These are phyloP conservation scores for Yamadazyma laniorum DNA, from an alignment of 805 yeast genomes.

Conservation along the genomic window DNA sequence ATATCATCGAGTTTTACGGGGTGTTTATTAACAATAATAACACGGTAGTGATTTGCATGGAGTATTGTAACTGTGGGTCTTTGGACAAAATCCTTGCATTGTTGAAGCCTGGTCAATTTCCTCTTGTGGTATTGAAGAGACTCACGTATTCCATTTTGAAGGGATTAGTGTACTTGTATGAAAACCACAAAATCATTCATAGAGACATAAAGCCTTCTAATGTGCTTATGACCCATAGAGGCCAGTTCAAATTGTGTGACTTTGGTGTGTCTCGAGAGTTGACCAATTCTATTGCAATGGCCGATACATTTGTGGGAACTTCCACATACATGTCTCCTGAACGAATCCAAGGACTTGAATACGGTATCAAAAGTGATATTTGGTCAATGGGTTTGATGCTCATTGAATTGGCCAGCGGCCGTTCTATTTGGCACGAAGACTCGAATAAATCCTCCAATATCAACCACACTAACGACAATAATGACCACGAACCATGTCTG, in stretches of 20 bases:
- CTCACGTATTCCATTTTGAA: slow-evolving; percentile 73
- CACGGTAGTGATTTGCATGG: slow-evolving; percentile 90
- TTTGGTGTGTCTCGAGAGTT: slow-evolving; percentile 94
- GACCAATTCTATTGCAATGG: slow-evolving; percentile 78
- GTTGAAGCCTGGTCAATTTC: slow-evolving; percentile 32
- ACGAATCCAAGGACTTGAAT: slow-evolving; percentile 90
- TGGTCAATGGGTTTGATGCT: slow-evolving; percentile 95
- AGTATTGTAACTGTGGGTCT: slow-evolving; percentile 93
- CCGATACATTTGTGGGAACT: slow-evolving; percentile 97
- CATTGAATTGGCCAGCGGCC: slow-evolving; percentile 83
- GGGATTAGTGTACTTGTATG: slow-evolving; percentile 80
- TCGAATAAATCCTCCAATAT: slow-evolving; percentile 20
- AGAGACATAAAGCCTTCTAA: slow-evolving; percentile 96
- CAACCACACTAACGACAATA: slow-evolving; percentile 15
- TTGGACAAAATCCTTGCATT: slow-evolving; percentile 66
- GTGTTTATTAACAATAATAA: slow-evolving; percentile 65
- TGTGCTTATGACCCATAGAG: slow-evolving; percentile 80
- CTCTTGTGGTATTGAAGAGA: slow-evolving; percentile 67
- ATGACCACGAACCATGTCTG: slow-evolving; percentile 18
- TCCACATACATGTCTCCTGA: slow-evolving; percentile 97
- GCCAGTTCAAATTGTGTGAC: slow-evolving; percentile 89
- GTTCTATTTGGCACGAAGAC: slow-evolving; percentile 69
- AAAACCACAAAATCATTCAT: slow-evolving; percentile 84
- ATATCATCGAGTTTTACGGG: slow-evolving; percentile 87
- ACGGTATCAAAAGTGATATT: slow-evolving; percentile 93